Base-by-base conservation (phyloP, 306 rosid genomes). In the Lithocarpus polystachyus region DNA sequence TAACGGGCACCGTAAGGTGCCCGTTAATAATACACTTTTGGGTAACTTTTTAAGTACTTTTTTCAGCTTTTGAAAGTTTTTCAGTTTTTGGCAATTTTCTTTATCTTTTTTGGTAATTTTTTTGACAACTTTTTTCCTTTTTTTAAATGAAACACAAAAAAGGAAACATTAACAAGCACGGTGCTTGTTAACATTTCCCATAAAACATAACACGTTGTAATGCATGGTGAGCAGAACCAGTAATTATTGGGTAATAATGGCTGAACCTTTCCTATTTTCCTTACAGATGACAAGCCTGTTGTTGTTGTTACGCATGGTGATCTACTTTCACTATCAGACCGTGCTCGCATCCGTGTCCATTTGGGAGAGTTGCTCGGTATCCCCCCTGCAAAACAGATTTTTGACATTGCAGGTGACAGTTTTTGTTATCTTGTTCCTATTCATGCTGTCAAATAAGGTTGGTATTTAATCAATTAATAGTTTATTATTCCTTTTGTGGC, bases 261-360 rank as follows among this genome's bases (percentile, higher is more conserved):
- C 51, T 60, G 56, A 75, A 12, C 15, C 43, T 56, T 56, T 73
- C 59, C 45, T 62, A 33, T 81, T 75, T 57, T 71, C 75, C 71
- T 71, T 31, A 56, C 85, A 92, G 98, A 94, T 92, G 97, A 94
- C 82, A 92, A 90, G 83, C 98, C 98, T 31, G 88, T 87, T 37
- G 81, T 91, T 74, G 93, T 91, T 73, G 76, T 89, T 56, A 92
- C 95, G 18, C 98, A 94, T 78, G 98, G 98, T 28, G 97, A 91
- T 88, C 92, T 90, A 56, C 97, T 94, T 83, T 89, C 93, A 17
- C 71, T 75, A 54, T 62, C 75, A 69, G 95, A 94, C 14, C 89
- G 97, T 56, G 92, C 87, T 73, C 90, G 78, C 74, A 74, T 94
- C 29, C 86, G 84, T 43, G 82, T 70, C 59, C 79, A 86, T 87